Percentiles rank a stretch among this genome's conserved stretches.
phyloP scores from a whole-genome alignment of 768 basidiomycete genomes.

The Sistotremastrum suecicum region DNA sequence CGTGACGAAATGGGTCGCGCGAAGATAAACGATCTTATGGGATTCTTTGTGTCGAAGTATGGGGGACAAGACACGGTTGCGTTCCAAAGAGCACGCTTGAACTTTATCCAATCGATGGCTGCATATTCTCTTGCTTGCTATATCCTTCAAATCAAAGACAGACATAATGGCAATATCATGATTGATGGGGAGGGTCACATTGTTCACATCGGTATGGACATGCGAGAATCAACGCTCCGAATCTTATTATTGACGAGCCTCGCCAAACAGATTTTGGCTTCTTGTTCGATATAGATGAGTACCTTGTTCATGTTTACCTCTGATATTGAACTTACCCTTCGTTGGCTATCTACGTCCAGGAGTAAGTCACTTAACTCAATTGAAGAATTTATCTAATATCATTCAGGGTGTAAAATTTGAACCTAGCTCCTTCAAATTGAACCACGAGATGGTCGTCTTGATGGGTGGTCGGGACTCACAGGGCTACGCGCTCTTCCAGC shows the following conservation, averaged over 20 bases:
- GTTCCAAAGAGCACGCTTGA: constrained; percentile 85
- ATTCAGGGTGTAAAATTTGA: constrained; percentile 94
- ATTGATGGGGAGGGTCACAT: constrained; percentile 97
- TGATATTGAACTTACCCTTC: constrained; percentile 16
- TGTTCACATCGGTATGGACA: constrained; percentile 72
- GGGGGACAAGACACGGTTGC: constrained; percentile 78
- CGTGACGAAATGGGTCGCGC: constrained; percentile 98
- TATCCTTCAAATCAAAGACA: constrained; percentile 95
- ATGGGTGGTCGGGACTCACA: constrained; percentile 95
- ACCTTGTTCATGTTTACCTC: constrained; percentile 3
- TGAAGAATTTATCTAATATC: neutral
- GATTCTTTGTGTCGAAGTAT: constrained; percentile 89
- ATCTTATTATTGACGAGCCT: neutral
- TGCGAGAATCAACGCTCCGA: neutral
- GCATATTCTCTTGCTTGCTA: constrained; percentile 98
- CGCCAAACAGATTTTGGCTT: constrained; percentile 74
- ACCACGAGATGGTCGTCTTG: constrained; percentile 94
- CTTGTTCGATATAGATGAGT: constrained; percentile 97
- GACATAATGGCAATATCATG: constrained; percentile 99
- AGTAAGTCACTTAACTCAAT: constrained; percentile 25
- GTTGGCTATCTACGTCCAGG: constrained; percentile 9
- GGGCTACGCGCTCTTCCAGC: constrained; percentile 89
- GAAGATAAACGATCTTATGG: constrained; percentile 90
- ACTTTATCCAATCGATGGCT: constrained; percentile 99
- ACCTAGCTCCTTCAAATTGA: constrained; percentile 94